phyloP scores from a whole-genome alignment of 1,284 basidiomycete genomes.

The Ganoderma boninense region DNA sequence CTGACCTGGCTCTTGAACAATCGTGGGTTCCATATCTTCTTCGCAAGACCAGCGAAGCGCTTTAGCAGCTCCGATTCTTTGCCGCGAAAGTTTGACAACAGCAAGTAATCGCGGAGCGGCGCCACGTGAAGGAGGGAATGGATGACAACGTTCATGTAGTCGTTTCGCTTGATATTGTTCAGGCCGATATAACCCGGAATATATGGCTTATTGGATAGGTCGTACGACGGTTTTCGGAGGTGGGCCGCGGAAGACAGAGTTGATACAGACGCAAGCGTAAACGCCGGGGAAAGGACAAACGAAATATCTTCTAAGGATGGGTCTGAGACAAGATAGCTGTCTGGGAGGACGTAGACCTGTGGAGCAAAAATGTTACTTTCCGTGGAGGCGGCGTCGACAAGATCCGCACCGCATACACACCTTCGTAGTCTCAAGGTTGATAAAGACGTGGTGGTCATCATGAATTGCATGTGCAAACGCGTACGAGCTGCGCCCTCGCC shows the following conservation, averaged over 20 bases:
- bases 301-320: constrained; percentile 96
- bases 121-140: constrained; percentile 93
- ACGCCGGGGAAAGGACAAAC: constrained; percentile 88
- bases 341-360: constrained; percentile 97
- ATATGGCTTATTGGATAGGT: constrained; percentile 85
- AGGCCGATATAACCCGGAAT: constrained; percentile 95
- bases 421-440: constrained; percentile 93
- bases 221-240: constrained; percentile 82
- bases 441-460: constrained; percentile 98
- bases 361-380: constrained; percentile 26
- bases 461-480: constrained; percentile 98
- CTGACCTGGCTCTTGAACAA: constrained; percentile 98
- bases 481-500: constrained; percentile 90
- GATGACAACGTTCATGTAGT: constrained; percentile 97
- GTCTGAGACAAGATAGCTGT: constrained; percentile 95
- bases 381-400: not conserved
- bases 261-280: constrained; percentile 62
- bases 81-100: constrained; percentile 75
- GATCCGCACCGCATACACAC: constrained; percentile 51
- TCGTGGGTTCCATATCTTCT: constrained; percentile 95
- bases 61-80: constrained; percentile 89
- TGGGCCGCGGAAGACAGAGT: constrained; percentile 66
- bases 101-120: constrained; percentile 88
- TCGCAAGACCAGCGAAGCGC: constrained; percentile 86
- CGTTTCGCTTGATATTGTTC: constrained; percentile 97